Evolutionary conservation across 2,329 filamentous ascomycete species (phyloP), one percentile per base, ranked within the genome.

Genomic region (Coniella lustricola): DNA sequence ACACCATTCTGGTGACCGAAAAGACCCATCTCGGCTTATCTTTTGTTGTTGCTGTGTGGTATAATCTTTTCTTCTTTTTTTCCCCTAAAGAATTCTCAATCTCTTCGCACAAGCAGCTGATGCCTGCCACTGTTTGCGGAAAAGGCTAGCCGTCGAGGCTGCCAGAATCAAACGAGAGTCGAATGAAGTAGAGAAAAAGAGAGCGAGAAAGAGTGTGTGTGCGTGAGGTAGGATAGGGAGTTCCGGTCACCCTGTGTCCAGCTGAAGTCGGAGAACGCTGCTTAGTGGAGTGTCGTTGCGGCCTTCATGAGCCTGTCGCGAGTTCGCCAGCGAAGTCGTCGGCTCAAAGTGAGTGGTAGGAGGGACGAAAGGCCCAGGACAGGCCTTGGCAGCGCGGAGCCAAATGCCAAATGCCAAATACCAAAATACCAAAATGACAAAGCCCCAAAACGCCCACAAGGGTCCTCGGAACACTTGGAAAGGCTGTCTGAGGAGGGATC

Each of bases 1-100:
- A 84, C 75, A 56, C 74, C 85, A 49, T 73, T 72, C 44, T 76
- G 69, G 57, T 81, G 77, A 55, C 79, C 77, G 57, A 79, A 72
- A 62, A 82, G 86, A 57, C 77, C 75, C 85, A 90, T 89, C 43
- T 61, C 77, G 64, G 40, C 33, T 48, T 45, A 20, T 36, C 18
- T 29, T n/a, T 25, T 18, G 20, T 42, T 40, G 49, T 31, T 29
- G 5, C 25, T 10, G 5, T 10, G 5, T 29, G n/a, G n/a, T 29
- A 29, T 29, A 29, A 7, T 35, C 33, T 35, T 5, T 35, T 35
- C n/a, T 35, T 16, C 33, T 16, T 16, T 35, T 35, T 16, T 35
- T 16, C 14, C 13, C 5, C 5, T 5, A 14, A 35, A 14, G 16
- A 14, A 4, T 5, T 16, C n/a, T 7, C 36, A 21, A 17, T 8